Conservation (phyloP, 345 rosid genomes). For the Eucalyptus regnans region DNA sequence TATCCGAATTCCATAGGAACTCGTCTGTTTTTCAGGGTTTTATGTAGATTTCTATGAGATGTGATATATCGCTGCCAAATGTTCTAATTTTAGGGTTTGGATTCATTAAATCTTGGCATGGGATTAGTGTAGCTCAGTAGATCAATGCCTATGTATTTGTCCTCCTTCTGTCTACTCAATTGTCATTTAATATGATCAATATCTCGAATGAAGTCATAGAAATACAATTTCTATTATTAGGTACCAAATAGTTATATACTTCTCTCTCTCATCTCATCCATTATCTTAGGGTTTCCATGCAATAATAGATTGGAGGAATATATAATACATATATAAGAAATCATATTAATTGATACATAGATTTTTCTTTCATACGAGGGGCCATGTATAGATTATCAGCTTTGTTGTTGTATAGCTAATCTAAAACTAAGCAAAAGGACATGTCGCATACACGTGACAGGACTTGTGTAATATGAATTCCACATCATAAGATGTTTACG, state of each 20-base stretch:
- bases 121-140: neutral
- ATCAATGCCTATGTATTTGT: neutral
- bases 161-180: neutral
- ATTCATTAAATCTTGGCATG: neutral
- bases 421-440: neutral
- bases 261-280: neutral
- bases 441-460: neutral
- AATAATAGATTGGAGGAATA: neutral
- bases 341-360: neutral
- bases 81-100: neutral
- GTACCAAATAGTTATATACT: neutral
- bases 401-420: neutral
- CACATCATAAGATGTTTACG: neutral
- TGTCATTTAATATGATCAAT: neutral
- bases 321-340: neutral
- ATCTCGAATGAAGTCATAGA: neutral
- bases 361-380: neutral
- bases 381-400: neutral
- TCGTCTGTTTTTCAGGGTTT: neutral
- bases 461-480: neutral
- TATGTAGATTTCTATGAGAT: neutral
- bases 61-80: neutral
- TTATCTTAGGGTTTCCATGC: neutral
- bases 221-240: neutral
- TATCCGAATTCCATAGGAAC: neutral